phyloP scores from a whole-genome alignment of 2,329 filamentous ascomycete species.

The Fusarium haematococcum region DNA sequence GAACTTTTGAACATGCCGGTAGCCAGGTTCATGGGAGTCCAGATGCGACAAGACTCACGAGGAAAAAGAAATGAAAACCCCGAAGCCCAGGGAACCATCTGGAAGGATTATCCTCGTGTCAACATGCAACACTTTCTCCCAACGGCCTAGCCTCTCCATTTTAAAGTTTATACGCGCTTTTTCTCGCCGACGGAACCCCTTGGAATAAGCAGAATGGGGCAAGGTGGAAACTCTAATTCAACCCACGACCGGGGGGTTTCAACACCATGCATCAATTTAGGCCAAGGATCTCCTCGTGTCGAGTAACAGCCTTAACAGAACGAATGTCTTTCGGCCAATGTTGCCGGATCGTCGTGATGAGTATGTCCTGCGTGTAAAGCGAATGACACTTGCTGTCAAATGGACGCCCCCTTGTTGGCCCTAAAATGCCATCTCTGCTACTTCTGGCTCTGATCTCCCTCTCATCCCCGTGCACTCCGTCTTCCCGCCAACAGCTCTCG shows the following conservation, averaged over 20 bases:
- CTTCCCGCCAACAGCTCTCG: neutral
- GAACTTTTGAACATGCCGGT: neutral
- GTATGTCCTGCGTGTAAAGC: neutral
- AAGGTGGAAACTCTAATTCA: neutral
- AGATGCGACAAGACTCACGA: neutral
- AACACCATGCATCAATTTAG: neutral
- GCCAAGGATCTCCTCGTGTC: neutral
- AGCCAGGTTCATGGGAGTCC: neutral
- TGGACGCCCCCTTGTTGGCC: neutral
- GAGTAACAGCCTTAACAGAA: neutral
- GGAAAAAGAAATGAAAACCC: neutral
- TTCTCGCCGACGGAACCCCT: neutral
- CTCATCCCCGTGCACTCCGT: neutral
- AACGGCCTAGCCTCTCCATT: neutral
- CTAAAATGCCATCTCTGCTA: neutral
- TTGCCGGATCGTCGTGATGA: neutral
- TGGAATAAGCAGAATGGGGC: neutral
- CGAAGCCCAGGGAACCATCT: neutral
- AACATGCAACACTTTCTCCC: neutral
- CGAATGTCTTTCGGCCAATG: neutral
- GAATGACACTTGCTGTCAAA: neutral
- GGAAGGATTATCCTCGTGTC: neutral
- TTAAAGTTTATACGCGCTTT: neutral
- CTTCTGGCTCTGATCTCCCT: neutral
- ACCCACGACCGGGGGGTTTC: neutral